phyloP scores from a whole-genome alignment of 257 asterid genomes.

The Salvia hispanica region DNA sequence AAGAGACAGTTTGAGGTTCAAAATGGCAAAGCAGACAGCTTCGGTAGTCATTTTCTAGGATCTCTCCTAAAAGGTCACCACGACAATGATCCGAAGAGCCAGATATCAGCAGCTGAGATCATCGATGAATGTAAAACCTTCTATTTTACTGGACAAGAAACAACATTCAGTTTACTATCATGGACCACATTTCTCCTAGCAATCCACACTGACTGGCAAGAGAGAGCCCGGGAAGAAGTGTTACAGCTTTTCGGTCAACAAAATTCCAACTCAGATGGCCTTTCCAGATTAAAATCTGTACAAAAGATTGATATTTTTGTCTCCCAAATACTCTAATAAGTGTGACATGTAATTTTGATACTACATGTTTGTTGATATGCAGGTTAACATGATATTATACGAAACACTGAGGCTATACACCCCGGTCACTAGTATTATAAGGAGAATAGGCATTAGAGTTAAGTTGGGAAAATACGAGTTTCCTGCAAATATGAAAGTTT shows the following conservation, averaged over 20 bases:
- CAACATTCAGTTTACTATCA: constrained; percentile 1
- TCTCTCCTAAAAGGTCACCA: constrained; percentile 44
- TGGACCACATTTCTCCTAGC: constrained; percentile 56
- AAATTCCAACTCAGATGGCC: constrained; percentile 44
- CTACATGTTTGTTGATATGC: not conserved
- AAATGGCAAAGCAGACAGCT: constrained; percentile 35
- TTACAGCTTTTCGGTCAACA: constrained; percentile 35
- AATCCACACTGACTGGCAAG: constrained; percentile 65
- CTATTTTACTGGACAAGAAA: too few species aligned
- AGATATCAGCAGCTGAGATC: too few species aligned
- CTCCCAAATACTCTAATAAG: not conserved
- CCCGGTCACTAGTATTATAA: constrained; percentile 13
- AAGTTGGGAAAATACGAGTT: constrained; percentile 39
- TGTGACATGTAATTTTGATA: not conserved
- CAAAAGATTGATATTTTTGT: constrained; percentile 15
- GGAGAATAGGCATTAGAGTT: constrained; percentile 29
- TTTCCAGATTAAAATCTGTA: constrained; percentile 43
- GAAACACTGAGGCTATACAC: constrained; percentile 45
- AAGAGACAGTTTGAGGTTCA: constrained; percentile 20
- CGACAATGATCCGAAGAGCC: constrained; percentile 24
- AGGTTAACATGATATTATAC: constrained; percentile 41
- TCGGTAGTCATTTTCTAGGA: constrained; percentile 62
- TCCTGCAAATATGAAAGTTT: constrained; percentile 33
- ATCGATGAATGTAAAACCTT: too few species aligned
- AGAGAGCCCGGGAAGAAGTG: constrained; percentile 53